A percentile compares a stretch with the other conserved stretches of the same genome.
phyloP scores from a whole-genome alignment of 768 basidiomycete species.

The Suillus weaverae region DNA sequence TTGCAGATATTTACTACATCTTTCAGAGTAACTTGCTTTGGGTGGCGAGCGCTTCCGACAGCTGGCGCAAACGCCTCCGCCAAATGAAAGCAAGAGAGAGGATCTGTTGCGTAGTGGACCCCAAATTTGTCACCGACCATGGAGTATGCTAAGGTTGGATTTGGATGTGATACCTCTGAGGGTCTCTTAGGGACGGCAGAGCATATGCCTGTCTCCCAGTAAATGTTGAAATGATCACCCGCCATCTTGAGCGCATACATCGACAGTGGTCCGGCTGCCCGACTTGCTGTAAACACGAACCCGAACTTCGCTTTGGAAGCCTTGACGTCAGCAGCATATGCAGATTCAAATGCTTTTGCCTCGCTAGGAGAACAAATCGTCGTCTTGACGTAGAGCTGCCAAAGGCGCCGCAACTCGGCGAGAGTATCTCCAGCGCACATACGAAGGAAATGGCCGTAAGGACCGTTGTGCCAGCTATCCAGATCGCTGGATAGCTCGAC shows the following conservation, averaged over 20 bases:
- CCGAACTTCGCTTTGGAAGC: neutral
- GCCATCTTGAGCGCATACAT: constrained; percentile 11
- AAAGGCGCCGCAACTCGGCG: constrained; percentile 20
- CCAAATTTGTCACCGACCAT: constrained; percentile 19
- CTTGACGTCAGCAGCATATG: constrained; percentile 22
- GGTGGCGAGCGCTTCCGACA: neutral
- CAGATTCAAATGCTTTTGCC: constrained; percentile 15
- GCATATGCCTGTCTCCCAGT: constrained; percentile 28
- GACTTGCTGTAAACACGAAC: constrained; percentile 12
- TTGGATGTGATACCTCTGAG: constrained; percentile 19
- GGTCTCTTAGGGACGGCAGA: constrained; percentile 21
- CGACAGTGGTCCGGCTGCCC: constrained; percentile 29
- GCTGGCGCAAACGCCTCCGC: constrained; percentile 25
- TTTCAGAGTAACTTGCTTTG: neutral
- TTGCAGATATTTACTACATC: constrained; percentile 6
- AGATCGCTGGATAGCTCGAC: constrained; percentile 14
- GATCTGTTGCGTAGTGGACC: constrained; percentile 33
- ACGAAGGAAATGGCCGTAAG: constrained; percentile 25
- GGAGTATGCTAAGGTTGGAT: constrained; percentile 33
- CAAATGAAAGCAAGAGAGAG: constrained; percentile 32
- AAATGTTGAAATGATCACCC: constrained; percentile 21
- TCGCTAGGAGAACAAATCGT: constrained; percentile 14
- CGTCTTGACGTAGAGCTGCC: constrained; percentile 20
- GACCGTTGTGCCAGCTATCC: constrained; percentile 25
- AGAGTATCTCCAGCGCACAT: constrained; percentile 27